Evolutionary conservation across 176 grass and related monocot genomes (phyloP).

Genomic region (Dactylis glomerata): DNA sequence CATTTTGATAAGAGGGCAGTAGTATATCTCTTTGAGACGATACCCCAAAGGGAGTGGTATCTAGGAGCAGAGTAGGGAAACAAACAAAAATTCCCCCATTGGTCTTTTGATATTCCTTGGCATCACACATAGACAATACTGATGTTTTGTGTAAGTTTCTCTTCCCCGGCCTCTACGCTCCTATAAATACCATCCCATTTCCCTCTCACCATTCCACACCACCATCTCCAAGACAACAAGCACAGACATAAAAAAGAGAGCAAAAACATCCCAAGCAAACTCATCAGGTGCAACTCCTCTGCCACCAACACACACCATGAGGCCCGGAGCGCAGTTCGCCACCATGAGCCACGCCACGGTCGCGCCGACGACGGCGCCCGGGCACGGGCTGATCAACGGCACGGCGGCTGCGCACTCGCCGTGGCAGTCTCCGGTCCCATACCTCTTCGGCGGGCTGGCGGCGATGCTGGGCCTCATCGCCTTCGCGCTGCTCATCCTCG

Average conservation of each 20-base stretch:
- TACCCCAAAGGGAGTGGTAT: not conserved
- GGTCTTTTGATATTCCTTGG: conserved; percentile 25
- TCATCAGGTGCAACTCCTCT: not conserved
- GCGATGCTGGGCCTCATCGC: conserved; percentile 87
- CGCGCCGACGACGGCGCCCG: conserved; percentile 23
- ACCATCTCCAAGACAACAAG: conserved; percentile 11
- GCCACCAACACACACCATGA: conserved; percentile 38
- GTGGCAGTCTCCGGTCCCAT: conserved; percentile 87
- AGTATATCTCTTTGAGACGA: not conserved
- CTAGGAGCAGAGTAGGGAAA: not conserved
- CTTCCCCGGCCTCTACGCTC: not conserved
- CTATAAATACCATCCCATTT: conserved; percentile 44
- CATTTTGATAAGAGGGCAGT: not conserved
- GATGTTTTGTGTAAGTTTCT: not conserved
- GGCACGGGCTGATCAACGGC: conserved; percentile 8
- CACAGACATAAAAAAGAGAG: not conserved
- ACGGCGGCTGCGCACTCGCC: conserved; percentile 49
- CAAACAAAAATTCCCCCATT: conserved; percentile 26
- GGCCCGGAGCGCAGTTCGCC: conserved; percentile 37
- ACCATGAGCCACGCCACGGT: conserved; percentile 20
- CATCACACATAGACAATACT: not conserved
- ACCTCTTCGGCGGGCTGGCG: conserved; percentile 77
- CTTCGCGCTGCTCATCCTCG: conserved; percentile 87
- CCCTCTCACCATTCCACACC: conserved; percentile 31
- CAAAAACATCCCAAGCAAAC: not conserved